Evolutionary conservation across 495 filamentous ascomycete genomes (phyloP).

Genomic region (Pseudomonodictys pantanalensis): DNA sequence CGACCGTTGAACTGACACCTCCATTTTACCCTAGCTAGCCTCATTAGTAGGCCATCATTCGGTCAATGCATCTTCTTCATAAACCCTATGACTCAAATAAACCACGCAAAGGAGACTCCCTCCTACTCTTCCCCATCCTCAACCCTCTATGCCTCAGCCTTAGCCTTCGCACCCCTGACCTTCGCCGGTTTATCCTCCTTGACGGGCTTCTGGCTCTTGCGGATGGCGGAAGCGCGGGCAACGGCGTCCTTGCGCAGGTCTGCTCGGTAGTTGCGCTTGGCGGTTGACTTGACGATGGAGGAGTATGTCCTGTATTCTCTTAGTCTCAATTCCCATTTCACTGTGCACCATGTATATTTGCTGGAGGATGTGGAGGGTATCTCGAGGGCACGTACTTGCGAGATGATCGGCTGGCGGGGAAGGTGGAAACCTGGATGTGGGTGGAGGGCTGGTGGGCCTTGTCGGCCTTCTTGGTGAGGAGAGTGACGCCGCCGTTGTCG

Average conservation of each 20-base stretch:
- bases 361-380: neutral
- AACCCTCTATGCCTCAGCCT: conserved; percentile 51
- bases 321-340: neutral
- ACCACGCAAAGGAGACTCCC: too few species aligned
- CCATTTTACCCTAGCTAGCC: too few species aligned
- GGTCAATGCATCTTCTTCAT: too few species aligned
- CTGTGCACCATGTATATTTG: neutral
- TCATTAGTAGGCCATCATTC: too few species aligned
- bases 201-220: conserved; percentile 69
- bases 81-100: too few species aligned
- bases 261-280: conserved; percentile 69
- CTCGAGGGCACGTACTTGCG: conserved; percentile 71
- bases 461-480: conserved; percentile 77
- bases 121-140: neutral
- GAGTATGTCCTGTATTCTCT: conserved; percentile 70
- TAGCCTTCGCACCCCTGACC: conserved; percentile 76
- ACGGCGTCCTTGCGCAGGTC: conserved; percentile 86
- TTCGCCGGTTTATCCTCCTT: conserved; percentile 70
- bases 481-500: conserved; percentile 67
- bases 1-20: too few species aligned
- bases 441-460: conserved; percentile 68
- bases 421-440: conserved; percentile 60
- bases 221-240: conserved; percentile 83
- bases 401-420: conserved; percentile 63
- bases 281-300: conserved; percentile 71